Evolutionary conservation across 139 green algal species (phyloP).

Genomic region (Ettlia oleoabundans): DNA sequence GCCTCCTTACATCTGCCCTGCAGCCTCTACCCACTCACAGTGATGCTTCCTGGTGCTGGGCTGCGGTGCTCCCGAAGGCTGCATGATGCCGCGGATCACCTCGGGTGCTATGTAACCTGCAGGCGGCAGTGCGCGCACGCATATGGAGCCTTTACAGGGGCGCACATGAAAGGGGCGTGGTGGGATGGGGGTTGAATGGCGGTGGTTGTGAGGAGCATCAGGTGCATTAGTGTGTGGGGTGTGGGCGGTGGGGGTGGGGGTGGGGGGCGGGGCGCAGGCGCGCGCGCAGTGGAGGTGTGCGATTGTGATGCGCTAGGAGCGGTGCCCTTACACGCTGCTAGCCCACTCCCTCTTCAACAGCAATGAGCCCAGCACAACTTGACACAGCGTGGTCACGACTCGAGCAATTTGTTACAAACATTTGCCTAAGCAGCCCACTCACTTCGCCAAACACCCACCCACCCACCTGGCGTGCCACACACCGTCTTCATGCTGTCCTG

Average conservation of each 20-base stretch:
- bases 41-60: constrained; percentile 55
- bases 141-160: not conserved
- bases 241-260: no score
- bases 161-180: not conserved
- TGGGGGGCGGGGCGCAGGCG: no score
- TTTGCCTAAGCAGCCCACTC: not conserved
- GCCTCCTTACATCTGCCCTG: not conserved
- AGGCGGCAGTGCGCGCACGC: not conserved
- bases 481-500: constrained; percentile 81
- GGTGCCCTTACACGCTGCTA: no score
- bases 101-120: constrained; percentile 91
- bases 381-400: no score
- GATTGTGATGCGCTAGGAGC: no score
- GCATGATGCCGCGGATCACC: constrained; percentile 66
- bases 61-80: not conserved
- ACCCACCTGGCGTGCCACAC: constrained; percentile 79
- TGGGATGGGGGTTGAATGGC: not conserved
- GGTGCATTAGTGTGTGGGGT: not conserved
- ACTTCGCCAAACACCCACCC: not conserved
- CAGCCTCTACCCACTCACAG: constrained; percentile 8
- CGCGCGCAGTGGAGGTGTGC: no score
- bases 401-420: not conserved
- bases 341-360: no score
- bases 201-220: not conserved
- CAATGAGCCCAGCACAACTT: no score